Evolutionary conservation across 768 basidiomycete species (phyloP).

Genomic region (Tephrocybe sp.): DNA sequence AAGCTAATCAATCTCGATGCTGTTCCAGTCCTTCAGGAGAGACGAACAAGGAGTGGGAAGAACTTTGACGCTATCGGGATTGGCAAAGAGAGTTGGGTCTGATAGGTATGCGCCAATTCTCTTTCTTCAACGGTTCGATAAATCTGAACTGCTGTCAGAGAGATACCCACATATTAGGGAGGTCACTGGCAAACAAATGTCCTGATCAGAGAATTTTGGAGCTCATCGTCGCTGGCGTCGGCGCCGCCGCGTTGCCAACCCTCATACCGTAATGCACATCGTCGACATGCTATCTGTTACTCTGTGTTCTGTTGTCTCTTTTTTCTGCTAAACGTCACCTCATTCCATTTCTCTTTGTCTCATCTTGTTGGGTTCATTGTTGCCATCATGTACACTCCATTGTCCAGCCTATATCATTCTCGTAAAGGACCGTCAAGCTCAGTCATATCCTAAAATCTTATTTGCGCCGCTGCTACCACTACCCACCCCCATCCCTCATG

Average conservation of each 20-base stretch:
- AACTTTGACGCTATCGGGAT: slow-evolving; percentile 79
- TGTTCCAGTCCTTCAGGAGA: slow-evolving; percentile 66
- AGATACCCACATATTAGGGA: slow-evolving; percentile 16
- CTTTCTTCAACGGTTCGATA: slow-evolving; percentile 48
- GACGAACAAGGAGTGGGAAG: slow-evolving; percentile 81
- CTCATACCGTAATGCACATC: slow-evolving; percentile 6
- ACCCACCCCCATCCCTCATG: neutral
- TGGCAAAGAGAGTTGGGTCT: slow-evolving; percentile 79
- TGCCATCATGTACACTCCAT: slow-evolving; percentile 4
- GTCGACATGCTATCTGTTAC: slow-evolving; percentile 13
- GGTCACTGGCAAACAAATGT: slow-evolving; percentile 21
- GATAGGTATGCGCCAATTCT: slow-evolving; percentile 42
- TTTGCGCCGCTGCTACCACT: slow-evolving; percentile 4
- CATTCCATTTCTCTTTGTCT: neutral
- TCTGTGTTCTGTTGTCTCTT: neutral
- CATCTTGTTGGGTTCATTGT: slow-evolving; percentile 8
- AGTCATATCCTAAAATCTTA: slow-evolving; percentile 8
- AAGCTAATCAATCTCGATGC: slow-evolving; percentile 81
- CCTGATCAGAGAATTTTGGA: slow-evolving; percentile 7
- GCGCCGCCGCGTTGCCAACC: slow-evolving; percentile 6
- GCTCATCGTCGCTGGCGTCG: slow-evolving; percentile 14
- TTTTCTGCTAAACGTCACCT: slow-evolving; percentile 1
- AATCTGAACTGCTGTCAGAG: slow-evolving; percentile 34
- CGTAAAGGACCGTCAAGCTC: slow-evolving; percentile 4
- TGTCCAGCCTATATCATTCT: neutral